Conservation (phyloP, 2,329 filamentous ascomycete species). For the Neocatenulostroma microsporum region DNA sequence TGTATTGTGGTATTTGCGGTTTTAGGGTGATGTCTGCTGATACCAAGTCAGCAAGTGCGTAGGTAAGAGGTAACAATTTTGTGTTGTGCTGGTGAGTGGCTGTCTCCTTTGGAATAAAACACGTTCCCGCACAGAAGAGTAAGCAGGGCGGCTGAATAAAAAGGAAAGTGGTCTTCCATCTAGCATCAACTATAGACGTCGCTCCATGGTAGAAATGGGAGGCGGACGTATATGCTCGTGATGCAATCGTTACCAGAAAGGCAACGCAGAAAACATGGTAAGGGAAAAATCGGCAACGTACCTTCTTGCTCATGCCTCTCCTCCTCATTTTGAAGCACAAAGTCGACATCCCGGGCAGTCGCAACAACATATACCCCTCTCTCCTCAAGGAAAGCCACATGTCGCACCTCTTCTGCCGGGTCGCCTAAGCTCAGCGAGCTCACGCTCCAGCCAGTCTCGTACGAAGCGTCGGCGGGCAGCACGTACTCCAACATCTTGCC, state of each 20-base stretch:
- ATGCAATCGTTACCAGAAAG: too few species aligned
- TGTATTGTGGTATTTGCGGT: slow-evolving; percentile 63
- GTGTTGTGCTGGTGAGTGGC: too few species aligned
- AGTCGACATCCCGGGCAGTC: slow-evolving; percentile 60
- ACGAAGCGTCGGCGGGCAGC: slow-evolving; percentile 54
- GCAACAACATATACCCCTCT: slow-evolving; percentile 70
- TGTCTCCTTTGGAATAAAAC: slow-evolving; percentile 15
- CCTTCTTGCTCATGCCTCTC: slow-evolving; percentile 74
- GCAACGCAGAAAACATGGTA: too few species aligned
- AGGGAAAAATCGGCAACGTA: too few species aligned
- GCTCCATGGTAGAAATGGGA: slow-evolving; percentile 14
- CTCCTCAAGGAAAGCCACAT: slow-evolving; percentile 67
- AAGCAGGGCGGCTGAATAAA: slow-evolving; percentile 9
- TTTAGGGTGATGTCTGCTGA: too few species aligned
- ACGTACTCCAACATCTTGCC: slow-evolving; percentile 67
- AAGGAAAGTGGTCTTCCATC: slow-evolving; percentile 12
- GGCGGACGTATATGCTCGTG: slow-evolving; percentile 22
- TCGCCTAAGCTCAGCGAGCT: slow-evolving; percentile 50
- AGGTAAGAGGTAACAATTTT: too few species aligned
- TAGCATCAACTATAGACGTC: slow-evolving; percentile 25
- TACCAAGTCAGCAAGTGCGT: too few species aligned
- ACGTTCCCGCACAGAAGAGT: slow-evolving; percentile 5
- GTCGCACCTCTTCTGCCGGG: slow-evolving; percentile 55
- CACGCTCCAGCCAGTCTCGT: slow-evolving; percentile 69
- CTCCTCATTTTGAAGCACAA: slow-evolving; percentile 80